These are phyloP conservation scores for Alternaria longipes DNA, from an alignment of 2,329 filamentous ascomycete species.

Conservation along the genomic window DNA sequence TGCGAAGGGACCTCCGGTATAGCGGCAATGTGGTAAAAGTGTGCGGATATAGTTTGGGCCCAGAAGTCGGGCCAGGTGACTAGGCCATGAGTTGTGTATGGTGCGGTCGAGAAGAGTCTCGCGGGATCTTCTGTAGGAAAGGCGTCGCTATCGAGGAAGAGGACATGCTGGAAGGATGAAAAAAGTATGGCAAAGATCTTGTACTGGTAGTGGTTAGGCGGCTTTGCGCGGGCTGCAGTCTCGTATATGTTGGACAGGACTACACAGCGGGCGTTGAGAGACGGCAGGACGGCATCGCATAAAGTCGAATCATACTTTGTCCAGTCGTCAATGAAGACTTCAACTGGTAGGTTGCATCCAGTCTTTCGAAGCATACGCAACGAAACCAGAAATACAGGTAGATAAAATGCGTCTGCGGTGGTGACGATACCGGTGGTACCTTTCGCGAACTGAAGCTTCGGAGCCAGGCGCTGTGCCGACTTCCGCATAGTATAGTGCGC, in stretches of 20 bases:
- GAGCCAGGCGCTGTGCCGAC: conserved; percentile 27
- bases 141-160: conserved; percentile 68
- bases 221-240: conserved; percentile 19
- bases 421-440: conserved; percentile 61
- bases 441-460: conserved; percentile 51
- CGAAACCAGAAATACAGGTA: conserved; percentile 61
- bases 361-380: conserved; percentile 62
- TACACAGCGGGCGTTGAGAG: conserved; percentile 53
- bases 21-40: conserved; percentile 58
- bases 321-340: conserved; percentile 52
- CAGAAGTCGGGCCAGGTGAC: conserved; percentile 68
- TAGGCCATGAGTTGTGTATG: conserved; percentile 62
- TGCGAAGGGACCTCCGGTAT: conserved; percentile 43
- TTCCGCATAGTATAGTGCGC: conserved; percentile 36
- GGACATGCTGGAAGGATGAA: conserved; percentile 66
- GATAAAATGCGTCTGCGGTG: conserved; percentile 58
- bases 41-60: conserved; percentile 54
- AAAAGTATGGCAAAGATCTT: conserved; percentile 67
- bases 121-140: conserved; percentile 61
- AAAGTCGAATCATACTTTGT: conserved; percentile 51
- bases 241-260: conserved; percentile 41
- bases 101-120: conserved; percentile 60
- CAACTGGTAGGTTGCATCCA: conserved; percentile 61
- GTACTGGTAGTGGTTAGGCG: conserved; percentile 58
- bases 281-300: conserved; percentile 51